Evolutionary conservation across 208 protist genomes (phyloP), one percentile per base, ranked within the genome.

Genomic region (Sergeia podlipaevii): DNA sequence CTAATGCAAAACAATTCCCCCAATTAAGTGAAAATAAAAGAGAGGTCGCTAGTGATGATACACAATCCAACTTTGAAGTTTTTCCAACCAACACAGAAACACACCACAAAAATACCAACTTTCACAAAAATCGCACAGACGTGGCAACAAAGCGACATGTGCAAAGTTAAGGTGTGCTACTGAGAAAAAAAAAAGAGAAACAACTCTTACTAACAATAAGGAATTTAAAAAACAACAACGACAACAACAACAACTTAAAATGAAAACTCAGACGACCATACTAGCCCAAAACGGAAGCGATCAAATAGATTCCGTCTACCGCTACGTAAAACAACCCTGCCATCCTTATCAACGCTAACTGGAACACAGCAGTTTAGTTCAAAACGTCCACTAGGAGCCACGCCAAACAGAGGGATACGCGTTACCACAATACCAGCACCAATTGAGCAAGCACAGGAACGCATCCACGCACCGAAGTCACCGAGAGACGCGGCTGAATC

Each of bases 391-490:
- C 75, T 88, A 4, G 82, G 77, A 6, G 73, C 39, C 1, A 81
- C 68, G 38, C 83, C 80, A n/a, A 94, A 80, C 13, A 94, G 45
- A 4, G 87, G 87, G n/a, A 94, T 80, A 7, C 83, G 60, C 5
- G 87, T 94, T 32, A 94, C 70, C 8, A 91, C 76, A 23, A 94
- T 68, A 32, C 87, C 87, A 2, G 68, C 74, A 3, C 87, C 87
- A 47, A 89, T 34, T 11, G 87, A 94, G 56, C 72, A 73, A 4
- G 83, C 87, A 49, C 74, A 85, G 27, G 70, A 58, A 30, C 77
- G 65, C 18, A 94, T 27, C 78, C 80, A 89, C 20, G 52, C 49
- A 33, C 59, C 61, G 41, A 53, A 65, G 46, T 89, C 78, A 28
- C 59, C 62, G 3, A 89, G 44, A 10, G 77, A 60, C 13, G 57